Evolutionary conservation across 306 rosid genomes (phyloP).

Genomic region (Cicer bijugum): DNA sequence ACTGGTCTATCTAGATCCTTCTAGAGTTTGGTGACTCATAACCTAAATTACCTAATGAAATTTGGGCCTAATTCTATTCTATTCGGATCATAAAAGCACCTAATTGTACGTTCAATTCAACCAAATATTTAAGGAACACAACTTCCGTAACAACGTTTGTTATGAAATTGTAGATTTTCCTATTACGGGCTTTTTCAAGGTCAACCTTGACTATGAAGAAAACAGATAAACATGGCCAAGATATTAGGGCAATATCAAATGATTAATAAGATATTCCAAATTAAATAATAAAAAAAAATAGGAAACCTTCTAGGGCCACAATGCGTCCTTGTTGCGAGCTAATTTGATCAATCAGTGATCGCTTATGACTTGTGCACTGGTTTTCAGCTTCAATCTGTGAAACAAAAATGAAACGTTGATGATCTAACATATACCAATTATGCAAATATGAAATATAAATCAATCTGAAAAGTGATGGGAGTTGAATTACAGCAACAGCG

Average conservation of each 20-base stretch:
- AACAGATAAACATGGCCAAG: background rate
- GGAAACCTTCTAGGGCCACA: conserved; percentile 71
- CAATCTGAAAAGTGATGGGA: conserved; percentile 21
- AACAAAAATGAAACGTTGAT: conserved; percentile 31
- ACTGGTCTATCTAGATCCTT: no score
- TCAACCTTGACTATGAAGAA: no score
- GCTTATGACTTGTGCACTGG: conserved; percentile 74
- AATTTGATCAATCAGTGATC: conserved; percentile 82
- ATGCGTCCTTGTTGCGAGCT: conserved; percentile 87
- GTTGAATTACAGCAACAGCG: conserved; percentile 73
- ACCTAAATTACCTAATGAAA: no score
- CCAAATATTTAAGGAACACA: no score
- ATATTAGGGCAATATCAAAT: background rate
- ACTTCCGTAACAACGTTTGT: no score
- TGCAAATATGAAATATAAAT: background rate
- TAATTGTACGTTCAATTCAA: no score
- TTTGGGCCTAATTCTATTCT: no score
- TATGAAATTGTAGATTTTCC: no score
- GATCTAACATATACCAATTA: conserved; percentile 13
- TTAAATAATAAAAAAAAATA: conserved; percentile 26
- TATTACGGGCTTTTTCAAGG: no score
- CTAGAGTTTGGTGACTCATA: no score
- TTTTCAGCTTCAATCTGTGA: conserved; percentile 80
- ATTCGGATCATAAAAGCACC: no score
- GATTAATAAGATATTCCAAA: conserved; percentile 6